These are phyloP conservation scores for Prunus dulcis DNA, from an alignment of 306 rosid species.

Conservation along the genomic window DNA sequence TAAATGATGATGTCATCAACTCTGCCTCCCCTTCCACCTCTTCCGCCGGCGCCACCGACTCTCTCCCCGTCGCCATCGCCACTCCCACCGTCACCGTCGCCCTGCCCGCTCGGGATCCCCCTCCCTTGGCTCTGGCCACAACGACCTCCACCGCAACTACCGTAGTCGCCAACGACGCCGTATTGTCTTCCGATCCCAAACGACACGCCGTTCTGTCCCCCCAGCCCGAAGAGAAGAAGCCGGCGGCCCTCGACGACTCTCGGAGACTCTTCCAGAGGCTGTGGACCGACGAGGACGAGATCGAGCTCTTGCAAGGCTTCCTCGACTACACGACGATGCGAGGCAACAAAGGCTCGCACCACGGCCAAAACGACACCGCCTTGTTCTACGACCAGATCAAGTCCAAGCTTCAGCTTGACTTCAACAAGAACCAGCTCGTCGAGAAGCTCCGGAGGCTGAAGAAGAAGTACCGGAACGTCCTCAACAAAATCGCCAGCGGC, in stretches of 20 bases:
- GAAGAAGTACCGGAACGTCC: slow-evolving; percentile 59
- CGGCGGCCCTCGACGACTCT: slow-evolving; percentile 33
- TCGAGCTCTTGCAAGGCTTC: slow-evolving; percentile 52
- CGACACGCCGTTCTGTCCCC: slow-evolving; percentile 16
- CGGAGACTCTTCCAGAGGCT: slow-evolving; percentile 46
- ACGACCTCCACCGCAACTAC: neutral
- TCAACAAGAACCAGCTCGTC: slow-evolving; percentile 60
- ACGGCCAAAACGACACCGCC: slow-evolving; percentile 45
- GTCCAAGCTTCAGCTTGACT: slow-evolving; percentile 48
- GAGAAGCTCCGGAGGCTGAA: slow-evolving; percentile 74
- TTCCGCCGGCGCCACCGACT: slow-evolving; percentile 10
- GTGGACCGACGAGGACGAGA: slow-evolving; percentile 68
- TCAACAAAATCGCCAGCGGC: slow-evolving; percentile 44
- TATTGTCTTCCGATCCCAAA: neutral
- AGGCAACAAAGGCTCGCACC: slow-evolving; percentile 23
- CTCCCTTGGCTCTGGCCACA: neutral
- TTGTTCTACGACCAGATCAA: slow-evolving; percentile 58
- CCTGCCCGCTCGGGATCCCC: slow-evolving; percentile 20
- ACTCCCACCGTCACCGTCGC: slow-evolving; percentile 30
- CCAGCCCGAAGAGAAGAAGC: slow-evolving; percentile 39
- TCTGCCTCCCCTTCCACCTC: slow-evolving; percentile 34
- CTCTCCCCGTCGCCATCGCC: slow-evolving; percentile 22
- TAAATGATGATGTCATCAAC: slow-evolving; percentile 21
- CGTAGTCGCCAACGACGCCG: neutral
- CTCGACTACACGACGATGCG: slow-evolving; percentile 42